Base-by-base conservation (phyloP, 352 stramenopile species). In the Phytophthora sp. region DNA sequence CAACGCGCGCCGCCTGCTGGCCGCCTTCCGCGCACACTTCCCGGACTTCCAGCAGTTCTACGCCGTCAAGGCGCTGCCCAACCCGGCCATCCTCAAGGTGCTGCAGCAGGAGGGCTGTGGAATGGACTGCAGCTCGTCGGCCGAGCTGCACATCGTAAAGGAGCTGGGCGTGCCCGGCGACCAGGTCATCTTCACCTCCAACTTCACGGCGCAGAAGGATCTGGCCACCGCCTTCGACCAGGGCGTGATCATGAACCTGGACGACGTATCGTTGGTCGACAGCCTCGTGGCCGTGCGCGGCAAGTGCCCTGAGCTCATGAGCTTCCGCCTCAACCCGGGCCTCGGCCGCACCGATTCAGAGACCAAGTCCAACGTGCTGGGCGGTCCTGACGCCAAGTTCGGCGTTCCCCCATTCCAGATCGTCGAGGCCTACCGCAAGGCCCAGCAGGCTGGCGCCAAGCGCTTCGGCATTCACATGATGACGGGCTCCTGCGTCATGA, bases 391-490 rank as follows among this genome's bases (percentile, higher is more conserved):
- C 61, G 89, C 89, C 68, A 97, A 97, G 79, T 97, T 97, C 59
- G 89, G 89, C 39, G 87, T 97, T 15, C 70, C 88, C 12, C 85
- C 83, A 7, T 95, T 94, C 67, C 84, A 97, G 70, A 94, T 97
- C 45, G 76, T 95, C 13, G 87, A 96, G 31, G 88, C 87, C 26
- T 96, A 96, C 69, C 84, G 84, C 59, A 84, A 84, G 57, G 89
- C 89, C 7, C 75, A 95, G 62, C 77, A 82, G 32, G 78, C 80
- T 1, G 89, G 89, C 15, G 84, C 88, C 31, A 96, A 73, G 30
- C 84, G 87, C 53, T 97, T 97, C 66, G 89, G 89, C 44, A 95
- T 97, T 53, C 89, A 97, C 77, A 96, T 96, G 88, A 97, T 97
- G 89, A 97, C 89, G 18, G 89, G 89, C 26, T 95, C 84, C 30